These are phyloP conservation scores for Mastigamoeba balamuthi DNA, from an alignment of 78 protist genomes.

Conservation along the genomic window DNA sequence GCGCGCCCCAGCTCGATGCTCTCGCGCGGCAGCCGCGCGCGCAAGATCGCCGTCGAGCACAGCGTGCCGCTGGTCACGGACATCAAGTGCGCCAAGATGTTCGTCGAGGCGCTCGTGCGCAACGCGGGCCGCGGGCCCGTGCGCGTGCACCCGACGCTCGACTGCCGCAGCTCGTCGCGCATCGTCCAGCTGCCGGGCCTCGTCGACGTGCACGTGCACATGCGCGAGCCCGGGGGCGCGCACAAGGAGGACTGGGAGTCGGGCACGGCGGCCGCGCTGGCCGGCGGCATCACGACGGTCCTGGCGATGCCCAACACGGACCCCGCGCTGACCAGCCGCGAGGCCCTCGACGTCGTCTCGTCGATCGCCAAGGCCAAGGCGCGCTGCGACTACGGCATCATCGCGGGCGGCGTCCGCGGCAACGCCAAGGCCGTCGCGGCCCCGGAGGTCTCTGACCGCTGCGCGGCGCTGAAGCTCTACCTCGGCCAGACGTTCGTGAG, in stretches of 20 bases:
- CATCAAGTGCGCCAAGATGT: slow-evolving; percentile 81
- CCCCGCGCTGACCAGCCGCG: slow-evolving; percentile 33
- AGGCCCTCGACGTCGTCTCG: slow-evolving; percentile 8
- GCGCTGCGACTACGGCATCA: slow-evolving; percentile 45
- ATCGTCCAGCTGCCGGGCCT: slow-evolving; percentile 45
- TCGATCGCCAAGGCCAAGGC: slow-evolving; percentile 9
- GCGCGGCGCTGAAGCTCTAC: slow-evolving; percentile 50
- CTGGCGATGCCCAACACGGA: slow-evolving; percentile 61
- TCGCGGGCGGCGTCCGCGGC: slow-evolving; percentile 27
- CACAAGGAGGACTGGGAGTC: slow-evolving; percentile 56
- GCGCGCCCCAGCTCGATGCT: slow-evolving; percentile 69
- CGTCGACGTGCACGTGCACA: slow-evolving; percentile 38
- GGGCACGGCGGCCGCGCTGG: slow-evolving; percentile 43
- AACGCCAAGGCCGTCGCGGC: slow-evolving; percentile 20
- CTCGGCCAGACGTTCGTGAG: slow-evolving; percentile 43
- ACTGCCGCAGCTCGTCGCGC: slow-evolving; percentile 7
- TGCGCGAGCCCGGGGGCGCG: slow-evolving; percentile 36
- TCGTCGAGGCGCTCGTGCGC: slow-evolving; percentile 49
- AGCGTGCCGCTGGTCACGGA: slow-evolving; percentile 73
- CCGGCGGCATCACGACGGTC: slow-evolving; percentile 61
- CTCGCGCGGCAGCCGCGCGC: slow-evolving; percentile 65
- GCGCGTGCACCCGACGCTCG: too few relatives aligned
- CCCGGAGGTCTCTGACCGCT: neutral
- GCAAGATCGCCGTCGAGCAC: slow-evolving; percentile 78
- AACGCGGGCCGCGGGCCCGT: slow-evolving; percentile 25